Evolutionary conservation across 192 early-diverging fungal genomes (phyloP).

Genomic region (Lobosporangium transversale): DNA sequence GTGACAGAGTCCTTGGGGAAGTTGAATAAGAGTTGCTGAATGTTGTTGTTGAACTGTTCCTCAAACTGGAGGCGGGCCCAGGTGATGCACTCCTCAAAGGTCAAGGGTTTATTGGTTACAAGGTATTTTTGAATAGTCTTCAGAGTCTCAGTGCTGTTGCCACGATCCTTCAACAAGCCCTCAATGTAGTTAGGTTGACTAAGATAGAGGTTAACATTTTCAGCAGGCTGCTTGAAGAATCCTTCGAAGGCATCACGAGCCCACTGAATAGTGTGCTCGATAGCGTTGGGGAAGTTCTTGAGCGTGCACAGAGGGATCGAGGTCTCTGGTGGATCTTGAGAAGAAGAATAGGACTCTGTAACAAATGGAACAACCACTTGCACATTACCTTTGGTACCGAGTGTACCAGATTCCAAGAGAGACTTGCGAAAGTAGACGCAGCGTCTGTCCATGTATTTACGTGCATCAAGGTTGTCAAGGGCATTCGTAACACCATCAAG

Average conservation of each 20-base stretch:
- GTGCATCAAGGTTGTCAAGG: constrained; percentile 97
- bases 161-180: constrained; percentile 76
- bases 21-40: constrained; percentile 95
- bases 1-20: constrained; percentile 96
- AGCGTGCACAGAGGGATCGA: constrained; percentile 90
- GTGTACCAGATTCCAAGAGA: constrained; percentile 95
- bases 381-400: constrained; percentile 99
- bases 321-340: constrained; percentile 98
- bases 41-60: constrained; percentile 91
- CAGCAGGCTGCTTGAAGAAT: constrained; percentile 89
- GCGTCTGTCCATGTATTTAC: constrained; percentile 96
- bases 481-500: constrained; percentile 97
- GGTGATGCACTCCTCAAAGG: constrained; percentile 90
- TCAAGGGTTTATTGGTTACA: constrained; percentile 81
- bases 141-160: constrained; percentile 81
- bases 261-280: constrained; percentile 95
- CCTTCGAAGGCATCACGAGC: constrained; percentile 97
- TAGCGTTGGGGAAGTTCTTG: constrained; percentile 91
- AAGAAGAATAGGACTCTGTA: constrained; percentile 98
- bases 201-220: constrained; percentile 95
- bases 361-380: constrained; percentile 96
- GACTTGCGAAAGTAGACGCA: constrained; percentile 97
- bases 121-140: constrained; percentile 78
- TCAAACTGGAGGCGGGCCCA: constrained; percentile 97
- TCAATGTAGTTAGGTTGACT: constrained; percentile 88